Evolutionary conservation across 2,329 filamentous ascomycete genomes (phyloP).

Genomic region (Pezicula rhizophila): DNA sequence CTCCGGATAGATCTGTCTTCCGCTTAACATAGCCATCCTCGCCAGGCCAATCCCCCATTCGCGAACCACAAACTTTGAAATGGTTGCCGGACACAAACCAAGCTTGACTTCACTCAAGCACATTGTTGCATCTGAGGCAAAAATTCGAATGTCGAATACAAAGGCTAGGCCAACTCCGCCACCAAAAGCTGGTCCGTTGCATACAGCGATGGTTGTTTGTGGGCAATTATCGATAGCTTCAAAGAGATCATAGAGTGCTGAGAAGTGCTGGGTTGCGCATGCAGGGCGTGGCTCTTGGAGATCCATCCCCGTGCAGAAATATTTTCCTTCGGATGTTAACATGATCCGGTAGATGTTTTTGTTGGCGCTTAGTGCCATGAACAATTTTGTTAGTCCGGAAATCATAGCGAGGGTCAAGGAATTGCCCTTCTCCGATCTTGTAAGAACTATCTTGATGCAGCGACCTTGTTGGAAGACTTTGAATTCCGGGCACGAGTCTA

Average conservation of each 20-base stretch:
- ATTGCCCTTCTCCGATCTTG: constrained; percentile 33
- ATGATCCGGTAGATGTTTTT: constrained; percentile 29
- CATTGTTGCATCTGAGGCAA: constrained; percentile 12
- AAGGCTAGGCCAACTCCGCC: constrained; percentile 38
- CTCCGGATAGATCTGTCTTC: constrained; percentile 21
- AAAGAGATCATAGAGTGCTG: constrained; percentile 26
- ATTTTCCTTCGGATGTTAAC: constrained; percentile 30
- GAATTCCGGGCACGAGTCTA: constrained; percentile 12
- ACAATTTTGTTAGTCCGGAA: constrained; percentile 22
- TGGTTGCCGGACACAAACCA: constrained; percentile 31
- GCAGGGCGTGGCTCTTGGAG: constrained; percentile 8
- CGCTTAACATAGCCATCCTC: constrained; percentile 32
- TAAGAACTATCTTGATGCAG: constrained; percentile 28
- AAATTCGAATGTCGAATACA: constrained; percentile 34
- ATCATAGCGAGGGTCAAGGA: constrained; percentile 33
- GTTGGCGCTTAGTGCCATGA: constrained; percentile 22
- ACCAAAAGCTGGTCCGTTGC: constrained; percentile 38
- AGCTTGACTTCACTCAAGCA: constrained; percentile 36
- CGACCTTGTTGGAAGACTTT: constrained; percentile 25
- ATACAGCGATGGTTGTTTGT: constrained; percentile 34
- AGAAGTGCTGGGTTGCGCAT: constrained; percentile 12
- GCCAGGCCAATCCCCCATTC: constrained; percentile 33
- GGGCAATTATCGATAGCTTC: constrained; percentile 32
- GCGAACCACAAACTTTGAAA: constrained; percentile 34
- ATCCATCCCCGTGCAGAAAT: constrained; percentile 38